These are phyloP conservation scores for Podila horticola DNA, from an alignment of 192 early-diverging fungal species.

Conservation along the genomic window DNA sequence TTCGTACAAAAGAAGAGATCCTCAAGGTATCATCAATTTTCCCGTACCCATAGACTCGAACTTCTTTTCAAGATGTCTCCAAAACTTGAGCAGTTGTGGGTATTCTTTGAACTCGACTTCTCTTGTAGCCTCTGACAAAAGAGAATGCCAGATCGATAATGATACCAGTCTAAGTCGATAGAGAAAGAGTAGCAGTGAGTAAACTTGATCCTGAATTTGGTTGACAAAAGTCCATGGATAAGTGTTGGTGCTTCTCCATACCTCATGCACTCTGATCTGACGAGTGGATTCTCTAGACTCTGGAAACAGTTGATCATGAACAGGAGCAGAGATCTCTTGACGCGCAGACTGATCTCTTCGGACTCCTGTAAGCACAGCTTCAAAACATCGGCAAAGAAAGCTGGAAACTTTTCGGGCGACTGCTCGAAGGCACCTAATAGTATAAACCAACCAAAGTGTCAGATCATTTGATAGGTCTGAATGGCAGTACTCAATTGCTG, in stretches of 20 bases:
- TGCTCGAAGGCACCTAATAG: conserved; percentile 48
- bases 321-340: conserved; percentile 66
- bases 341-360: conserved; percentile 40
- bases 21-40: too few species aligned
- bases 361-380: conserved; percentile 53
- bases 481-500: too few species aligned
- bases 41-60: conserved; percentile 57
- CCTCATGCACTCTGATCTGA: conserved; percentile 83
- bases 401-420: conserved; percentile 60
- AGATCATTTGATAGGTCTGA: too few species aligned
- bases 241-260: conserved; percentile 9
- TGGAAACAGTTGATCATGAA: conserved; percentile 90
- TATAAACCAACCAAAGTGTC: not conserved
- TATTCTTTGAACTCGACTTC: conserved; percentile 70
- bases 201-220: not conserved
- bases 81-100: conserved; percentile 73
- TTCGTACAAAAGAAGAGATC: too few species aligned
- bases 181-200: not conserved
- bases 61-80: conserved; percentile 70
- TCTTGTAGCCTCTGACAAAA: conserved; percentile 58
- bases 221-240: not conserved
- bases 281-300: conserved; percentile 79
- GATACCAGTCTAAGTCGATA: conserved; percentile 66
- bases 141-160: conserved; percentile 79
- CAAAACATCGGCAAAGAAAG: conserved; percentile 66